Conservation (phyloP, 2,329 filamentous ascomycete genomes). For the Fusarium zealandicum region DNA sequence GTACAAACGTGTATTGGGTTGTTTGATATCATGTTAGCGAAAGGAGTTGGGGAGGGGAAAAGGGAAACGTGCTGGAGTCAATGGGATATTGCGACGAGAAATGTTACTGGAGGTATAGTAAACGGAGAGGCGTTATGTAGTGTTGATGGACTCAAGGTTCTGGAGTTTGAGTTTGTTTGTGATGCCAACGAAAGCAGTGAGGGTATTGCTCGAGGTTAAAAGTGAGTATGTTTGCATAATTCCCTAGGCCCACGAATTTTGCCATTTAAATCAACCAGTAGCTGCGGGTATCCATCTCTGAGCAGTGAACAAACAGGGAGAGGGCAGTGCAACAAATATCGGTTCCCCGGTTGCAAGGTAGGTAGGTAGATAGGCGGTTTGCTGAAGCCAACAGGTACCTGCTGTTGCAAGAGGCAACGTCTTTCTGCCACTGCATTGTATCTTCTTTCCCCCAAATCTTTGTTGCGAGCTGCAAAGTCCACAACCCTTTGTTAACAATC, state of each 20-base stretch:
- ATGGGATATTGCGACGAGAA: background rate
- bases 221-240: background rate
- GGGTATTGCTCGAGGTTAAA: too few species aligned
- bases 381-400: too few species aligned
- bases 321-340: too few species aligned
- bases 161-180: too few species aligned
- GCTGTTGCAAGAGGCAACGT: too few species aligned
- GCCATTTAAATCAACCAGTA: background rate
- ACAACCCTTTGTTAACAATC: background rate
- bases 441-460: too few species aligned
- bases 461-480: background rate
- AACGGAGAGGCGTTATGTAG: background rate
- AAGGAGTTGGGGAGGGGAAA: slow-evolving; percentile 32
- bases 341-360: too few species aligned
- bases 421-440: too few species aligned
- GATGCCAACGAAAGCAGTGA: too few species aligned
- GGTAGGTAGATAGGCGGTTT: too few species aligned
- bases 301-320: too few species aligned
- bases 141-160: background rate
- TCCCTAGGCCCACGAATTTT: background rate
- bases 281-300: background rate
- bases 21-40: slow-evolving; percentile 16
- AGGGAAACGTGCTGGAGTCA: slow-evolving; percentile 3
- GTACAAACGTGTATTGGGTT: background rate
- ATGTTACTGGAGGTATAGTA: background rate